Conservation (phyloP, 257 asterid genomes). For the Cruciata laevipes region DNA sequence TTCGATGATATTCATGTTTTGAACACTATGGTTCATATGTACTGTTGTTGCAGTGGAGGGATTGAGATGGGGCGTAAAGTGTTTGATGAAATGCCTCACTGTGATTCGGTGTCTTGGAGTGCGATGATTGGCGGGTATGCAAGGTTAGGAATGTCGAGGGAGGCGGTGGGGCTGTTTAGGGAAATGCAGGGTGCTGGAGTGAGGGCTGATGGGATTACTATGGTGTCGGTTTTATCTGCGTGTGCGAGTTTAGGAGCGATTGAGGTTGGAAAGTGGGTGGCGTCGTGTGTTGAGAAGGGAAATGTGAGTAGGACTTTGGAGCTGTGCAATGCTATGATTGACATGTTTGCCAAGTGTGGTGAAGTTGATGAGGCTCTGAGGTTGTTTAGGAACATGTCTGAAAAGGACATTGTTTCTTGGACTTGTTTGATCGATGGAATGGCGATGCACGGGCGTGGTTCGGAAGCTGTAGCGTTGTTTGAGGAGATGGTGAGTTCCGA, state of each 20-base stretch:
- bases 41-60: slow-evolving; percentile 48
- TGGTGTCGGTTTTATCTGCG: slow-evolving; percentile 64
- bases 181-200: slow-evolving; percentile 50
- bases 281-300: slow-evolving; percentile 47
- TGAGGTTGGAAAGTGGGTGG: slow-evolving; percentile 72
- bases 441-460: slow-evolving; percentile 67
- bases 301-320: slow-evolving; percentile 37
- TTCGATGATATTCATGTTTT: slow-evolving; percentile 40
- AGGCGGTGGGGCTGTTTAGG: slow-evolving; percentile 50
- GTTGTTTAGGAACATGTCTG: slow-evolving; percentile 43
- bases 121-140: slow-evolving; percentile 69
- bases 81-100: slow-evolving; percentile 57
- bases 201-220: slow-evolving; percentile 63
- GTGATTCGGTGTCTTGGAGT: slow-evolving; percentile 54
- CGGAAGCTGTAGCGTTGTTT: slow-evolving; percentile 50
- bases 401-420: slow-evolving; percentile 69
- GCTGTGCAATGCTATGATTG: slow-evolving; percentile 59
- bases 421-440: slow-evolving; percentile 56
- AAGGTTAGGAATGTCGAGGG: slow-evolving; percentile 48
- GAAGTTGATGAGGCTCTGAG: slow-evolving; percentile 57
- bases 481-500: slow-evolving; percentile 58
- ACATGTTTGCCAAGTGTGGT: slow-evolving; percentile 82
- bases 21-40: slow-evolving; percentile 62
- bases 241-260: slow-evolving; percentile 68
- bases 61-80: slow-evolving; percentile 40